A percentile compares a stretch with the other conserved stretches of the same genome.
phyloP scores from a whole-genome alignment of 108 stramenopile species.

The Skeletonema menzelii region DNA sequence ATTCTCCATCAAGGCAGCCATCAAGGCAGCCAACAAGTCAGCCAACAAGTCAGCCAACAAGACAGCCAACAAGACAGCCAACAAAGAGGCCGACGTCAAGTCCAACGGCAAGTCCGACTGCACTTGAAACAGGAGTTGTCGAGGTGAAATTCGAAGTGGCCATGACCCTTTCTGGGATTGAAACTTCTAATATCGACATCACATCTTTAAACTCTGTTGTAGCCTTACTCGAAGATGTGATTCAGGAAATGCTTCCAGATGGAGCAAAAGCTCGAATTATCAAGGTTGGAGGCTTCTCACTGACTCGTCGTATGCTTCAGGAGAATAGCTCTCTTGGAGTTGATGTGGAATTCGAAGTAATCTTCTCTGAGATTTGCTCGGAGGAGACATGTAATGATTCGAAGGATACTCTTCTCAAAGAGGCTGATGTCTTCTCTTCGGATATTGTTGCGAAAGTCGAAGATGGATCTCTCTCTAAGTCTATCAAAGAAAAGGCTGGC shows the following conservation, averaged over 20 bases:
- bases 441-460: background rate
- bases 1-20: background rate
- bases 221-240: slow-evolving; percentile 15
- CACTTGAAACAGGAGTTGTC: slow-evolving; percentile 8
- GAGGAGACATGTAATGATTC: slow-evolving; percentile 15
- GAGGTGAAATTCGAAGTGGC: slow-evolving; percentile 20
- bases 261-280: slow-evolving; percentile 34
- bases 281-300: slow-evolving; percentile 28
- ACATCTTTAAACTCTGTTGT: slow-evolving; percentile 19
- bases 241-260: slow-evolving; percentile 21
- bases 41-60: slow-evolving; percentile 16
- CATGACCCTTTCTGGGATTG: slow-evolving; percentile 19
- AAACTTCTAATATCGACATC: slow-evolving; percentile 30
- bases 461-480: background rate
- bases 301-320: slow-evolving; percentile 23
- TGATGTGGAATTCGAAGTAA: slow-evolving; percentile 40
- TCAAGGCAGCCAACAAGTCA: slow-evolving; percentile 1
- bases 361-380: slow-evolving; percentile 11
- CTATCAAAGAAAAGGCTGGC: background rate
- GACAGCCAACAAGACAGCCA: slow-evolving; percentile 7
- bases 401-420: slow-evolving; percentile 3
- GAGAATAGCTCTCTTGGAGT: slow-evolving; percentile 19
- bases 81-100: slow-evolving; percentile 15
- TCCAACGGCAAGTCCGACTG: background rate
- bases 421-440: background rate